Evolutionary conservation across 108 stramenopile genomes (phyloP).

Genomic region (Cylindrotheca closterium): DNA sequence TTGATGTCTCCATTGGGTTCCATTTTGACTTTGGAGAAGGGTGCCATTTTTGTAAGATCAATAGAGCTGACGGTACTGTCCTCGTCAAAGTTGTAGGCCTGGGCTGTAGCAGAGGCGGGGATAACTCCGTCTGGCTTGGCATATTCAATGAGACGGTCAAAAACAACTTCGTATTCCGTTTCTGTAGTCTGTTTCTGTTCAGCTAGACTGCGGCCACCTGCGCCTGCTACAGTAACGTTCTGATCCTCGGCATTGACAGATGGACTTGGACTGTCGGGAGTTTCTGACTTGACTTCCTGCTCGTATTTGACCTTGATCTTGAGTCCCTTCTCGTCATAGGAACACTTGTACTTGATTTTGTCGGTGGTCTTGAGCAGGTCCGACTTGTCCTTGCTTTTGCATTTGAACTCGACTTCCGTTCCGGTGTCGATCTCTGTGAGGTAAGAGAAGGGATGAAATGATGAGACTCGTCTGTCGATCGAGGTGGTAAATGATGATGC

Average conservation of each 20-base stretch:
- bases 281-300: background rate
- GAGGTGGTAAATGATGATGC: too few relatives aligned
- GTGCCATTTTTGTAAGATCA: too few relatives aligned
- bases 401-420: slow-evolving; percentile 10
- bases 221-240: too few relatives aligned
- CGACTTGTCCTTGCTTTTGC: slow-evolving; percentile 1
- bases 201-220: too few relatives aligned
- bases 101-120: slow-evolving; percentile 1
- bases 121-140: slow-evolving; percentile 9
- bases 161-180: slow-evolving; percentile 19
- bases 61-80: slow-evolving; percentile 3
- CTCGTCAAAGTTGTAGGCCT: slow-evolving; percentile 3
- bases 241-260: too few relatives aligned
- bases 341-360: slow-evolving; percentile 17
- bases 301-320: slow-evolving; percentile 13
- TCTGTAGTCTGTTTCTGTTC: slow-evolving; percentile 12
- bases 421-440: too few relatives aligned
- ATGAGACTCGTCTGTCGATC: too few relatives aligned
- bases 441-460: too few relatives aligned
- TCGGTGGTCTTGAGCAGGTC: background rate
- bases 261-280: too few relatives aligned
- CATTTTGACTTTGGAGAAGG: too few relatives aligned
- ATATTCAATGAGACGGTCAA: slow-evolving; percentile 34
- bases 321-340: slow-evolving; percentile 2
- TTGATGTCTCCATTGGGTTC: slow-evolving; percentile 1